Evolutionary conservation across 345 rosid genomes (phyloP).

Genomic region (Syzygium aromaticum): DNA sequence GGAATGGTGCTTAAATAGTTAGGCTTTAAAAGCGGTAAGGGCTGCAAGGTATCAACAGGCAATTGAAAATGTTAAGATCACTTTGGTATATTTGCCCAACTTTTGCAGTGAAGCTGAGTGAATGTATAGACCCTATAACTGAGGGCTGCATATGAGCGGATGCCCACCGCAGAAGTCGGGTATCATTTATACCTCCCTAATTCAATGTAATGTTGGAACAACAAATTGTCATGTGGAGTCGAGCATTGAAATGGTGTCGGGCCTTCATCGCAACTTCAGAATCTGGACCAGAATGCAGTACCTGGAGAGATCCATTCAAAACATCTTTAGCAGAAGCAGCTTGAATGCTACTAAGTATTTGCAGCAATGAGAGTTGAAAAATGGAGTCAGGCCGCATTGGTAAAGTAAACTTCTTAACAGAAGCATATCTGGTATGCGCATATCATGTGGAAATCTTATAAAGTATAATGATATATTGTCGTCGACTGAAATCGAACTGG

Average conservation of each 20-base stretch:
- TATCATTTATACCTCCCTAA: neutral
- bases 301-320: neutral
- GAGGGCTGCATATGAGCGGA: neutral
- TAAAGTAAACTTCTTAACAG: neutral
- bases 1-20: neutral
- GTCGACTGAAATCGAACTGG: neutral
- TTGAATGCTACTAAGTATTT: neutral
- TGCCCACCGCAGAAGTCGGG: neutral
- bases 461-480: neutral
- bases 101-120: neutral
- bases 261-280: neutral
- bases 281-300: neutral
- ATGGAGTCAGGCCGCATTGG: neutral
- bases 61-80: neutral
- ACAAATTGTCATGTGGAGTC: neutral
- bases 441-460: neutral
- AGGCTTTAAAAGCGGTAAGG: neutral
- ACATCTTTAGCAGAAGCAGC: neutral
- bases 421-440: neutral
- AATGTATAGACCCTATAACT: neutral
- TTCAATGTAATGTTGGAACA: neutral
- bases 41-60: neutral
- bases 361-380: neutral
- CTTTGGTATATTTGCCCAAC: neutral
- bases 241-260: neutral